phyloP scores from a whole-genome alignment of 352 stramenopile genomes.

The Globisporangium ultimum region DNA sequence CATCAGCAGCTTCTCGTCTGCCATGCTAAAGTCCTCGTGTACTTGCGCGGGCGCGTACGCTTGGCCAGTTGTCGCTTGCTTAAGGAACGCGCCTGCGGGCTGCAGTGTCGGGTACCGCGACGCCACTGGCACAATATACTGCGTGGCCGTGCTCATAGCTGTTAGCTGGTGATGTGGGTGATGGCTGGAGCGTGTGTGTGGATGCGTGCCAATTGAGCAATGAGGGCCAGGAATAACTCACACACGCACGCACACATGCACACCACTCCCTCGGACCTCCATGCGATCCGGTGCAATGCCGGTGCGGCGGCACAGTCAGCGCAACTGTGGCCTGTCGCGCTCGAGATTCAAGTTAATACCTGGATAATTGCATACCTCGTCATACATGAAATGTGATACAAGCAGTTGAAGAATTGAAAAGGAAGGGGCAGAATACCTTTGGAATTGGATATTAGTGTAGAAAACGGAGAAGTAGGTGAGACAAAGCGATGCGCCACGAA shows the following conservation, averaged over 20 bases:
- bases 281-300: too few relatives aligned
- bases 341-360: slow-evolving; percentile 2
- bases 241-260: too few relatives aligned
- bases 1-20: too few relatives aligned
- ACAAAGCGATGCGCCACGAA: too few relatives aligned
- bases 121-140: not conserved
- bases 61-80: slow-evolving; percentile 1
- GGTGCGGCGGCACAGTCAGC: too few relatives aligned
- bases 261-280: not conserved
- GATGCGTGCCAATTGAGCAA: slow-evolving; percentile 11
- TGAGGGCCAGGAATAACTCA: not conserved
- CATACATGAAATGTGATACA: too few relatives aligned
- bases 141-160: not conserved
- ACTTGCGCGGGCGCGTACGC: too few relatives aligned
- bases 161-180: not conserved
- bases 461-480: too few relatives aligned
- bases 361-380: not conserved
- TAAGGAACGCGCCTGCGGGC: slow-evolving; percentile 17
- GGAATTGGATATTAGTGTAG: not conserved
- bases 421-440: not conserved
- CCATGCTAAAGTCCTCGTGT: too few relatives aligned
- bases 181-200: not conserved
- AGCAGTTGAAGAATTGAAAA: not conserved
- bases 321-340: too few relatives aligned
- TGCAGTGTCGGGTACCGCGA: slow-evolving; percentile 15